A percentile compares a stretch with the other conserved stretches of the same genome.
phyloP scores from a whole-genome alignment of 108 stramenopile genomes.

The Pseudonitzschia pungens region DNA sequence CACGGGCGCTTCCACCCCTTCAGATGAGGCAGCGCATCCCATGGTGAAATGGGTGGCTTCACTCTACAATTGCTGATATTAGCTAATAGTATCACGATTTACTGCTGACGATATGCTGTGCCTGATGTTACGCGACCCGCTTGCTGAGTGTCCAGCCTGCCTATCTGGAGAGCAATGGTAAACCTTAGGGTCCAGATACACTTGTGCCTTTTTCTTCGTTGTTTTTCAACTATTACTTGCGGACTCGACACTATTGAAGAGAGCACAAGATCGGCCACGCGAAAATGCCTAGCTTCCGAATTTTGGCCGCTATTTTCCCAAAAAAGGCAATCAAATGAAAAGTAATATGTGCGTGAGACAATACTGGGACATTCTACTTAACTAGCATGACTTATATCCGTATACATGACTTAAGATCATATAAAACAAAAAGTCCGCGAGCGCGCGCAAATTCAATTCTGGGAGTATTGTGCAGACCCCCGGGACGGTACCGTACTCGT shows the following conservation, averaged over 20 bases:
- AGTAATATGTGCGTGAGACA: not conserved
- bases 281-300: constrained; percentile 2
- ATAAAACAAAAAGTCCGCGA: not conserved
- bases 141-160: too few species aligned
- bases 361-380: not conserved
- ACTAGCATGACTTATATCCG: not conserved
- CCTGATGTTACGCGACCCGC: too few species aligned
- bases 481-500: too few species aligned
- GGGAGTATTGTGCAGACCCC: too few species aligned
- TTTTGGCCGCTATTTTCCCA: constrained; percentile 3
- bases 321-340: constrained; percentile 13
- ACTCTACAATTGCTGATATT: not conserved
- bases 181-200: too few species aligned
- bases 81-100: too few species aligned
- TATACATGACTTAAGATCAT: not conserved
- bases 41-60: constrained; percentile 23
- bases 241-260: not conserved
- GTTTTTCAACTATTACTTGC: not conserved
- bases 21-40: constrained; percentile 56
- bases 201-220: not conserved
- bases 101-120: too few species aligned
- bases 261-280: constrained; percentile 5
- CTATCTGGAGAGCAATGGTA: too few species aligned
- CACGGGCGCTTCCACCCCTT: constrained; percentile 17
- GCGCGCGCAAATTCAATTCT: not conserved